Percentiles rank a stretch among this genome's conserved stretches.
Evolutionary conservation across 163 green algal genomes (phyloP).

Genomic region (Chlamydomonas reinhardtii): DNA sequence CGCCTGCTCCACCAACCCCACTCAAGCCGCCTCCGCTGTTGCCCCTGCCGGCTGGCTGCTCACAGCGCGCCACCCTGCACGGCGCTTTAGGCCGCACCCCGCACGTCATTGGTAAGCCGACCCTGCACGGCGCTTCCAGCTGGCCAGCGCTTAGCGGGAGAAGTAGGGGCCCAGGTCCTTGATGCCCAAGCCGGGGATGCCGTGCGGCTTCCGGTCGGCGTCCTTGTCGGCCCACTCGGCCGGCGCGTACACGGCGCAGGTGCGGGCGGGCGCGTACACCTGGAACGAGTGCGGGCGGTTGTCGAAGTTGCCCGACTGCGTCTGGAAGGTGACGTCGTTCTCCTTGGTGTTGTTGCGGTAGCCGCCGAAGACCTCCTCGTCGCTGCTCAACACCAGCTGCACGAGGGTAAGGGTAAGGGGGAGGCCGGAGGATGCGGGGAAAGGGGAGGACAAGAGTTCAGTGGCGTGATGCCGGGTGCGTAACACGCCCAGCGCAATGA

Average conservation of each 20-base stretch:
- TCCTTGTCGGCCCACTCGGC: conserved; percentile 83
- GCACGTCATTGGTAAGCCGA: too few species aligned
- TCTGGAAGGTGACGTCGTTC: conserved; percentile 61
- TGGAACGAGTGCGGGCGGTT: conserved; percentile 89
- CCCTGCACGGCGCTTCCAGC: too few species aligned
- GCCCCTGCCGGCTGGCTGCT: too few species aligned
- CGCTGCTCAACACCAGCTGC: conserved; percentile 86
- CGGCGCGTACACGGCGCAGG: conserved; percentile 87
- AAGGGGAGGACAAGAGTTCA: background rate
- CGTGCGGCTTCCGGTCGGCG: conserved; percentile 78
- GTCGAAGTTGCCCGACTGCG: conserved; percentile 73
- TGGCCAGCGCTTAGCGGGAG: conserved; percentile 3
- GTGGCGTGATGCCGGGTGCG: too few species aligned
- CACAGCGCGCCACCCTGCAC: too few species aligned
- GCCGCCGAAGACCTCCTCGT: conserved; percentile 95
- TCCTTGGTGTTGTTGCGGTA: conserved; percentile 90
- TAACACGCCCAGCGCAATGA: too few species aligned
- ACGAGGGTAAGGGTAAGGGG: too few species aligned
- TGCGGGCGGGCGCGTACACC: conserved; percentile 87
- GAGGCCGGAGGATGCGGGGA: background rate
- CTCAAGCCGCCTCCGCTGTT: too few species aligned
- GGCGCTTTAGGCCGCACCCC: too few species aligned
- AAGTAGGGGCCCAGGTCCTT: conserved; percentile 88
- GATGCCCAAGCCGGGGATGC: conserved; percentile 90
- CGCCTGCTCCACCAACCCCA: too few species aligned